Evolutionary conservation across 2,329 filamentous ascomycete genomes (phyloP).

Genomic region (Arthroderma sp.): DNA sequence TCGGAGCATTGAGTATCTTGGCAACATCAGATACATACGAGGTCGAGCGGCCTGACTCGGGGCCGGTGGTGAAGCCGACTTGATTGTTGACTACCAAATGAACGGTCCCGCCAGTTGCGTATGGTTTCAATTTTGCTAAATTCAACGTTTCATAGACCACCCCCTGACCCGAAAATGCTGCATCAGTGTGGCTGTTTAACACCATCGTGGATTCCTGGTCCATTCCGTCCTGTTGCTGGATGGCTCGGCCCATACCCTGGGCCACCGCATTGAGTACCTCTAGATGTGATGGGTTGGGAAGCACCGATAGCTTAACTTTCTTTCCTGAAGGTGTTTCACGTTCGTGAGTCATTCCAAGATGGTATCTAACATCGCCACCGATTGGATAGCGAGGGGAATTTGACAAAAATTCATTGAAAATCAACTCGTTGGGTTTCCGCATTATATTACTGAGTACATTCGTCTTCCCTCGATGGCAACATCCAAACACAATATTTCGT

Average conservation of each 20-base stretch:
- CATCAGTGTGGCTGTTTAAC: constrained; percentile 90
- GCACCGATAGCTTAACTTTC: constrained; percentile 95
- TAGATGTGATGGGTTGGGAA: constrained; percentile 95
- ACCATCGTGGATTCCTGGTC: constrained; percentile 89
- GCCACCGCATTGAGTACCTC: constrained; percentile 98
- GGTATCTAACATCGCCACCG: constrained; percentile 98
- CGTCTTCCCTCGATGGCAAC: constrained; percentile 96
- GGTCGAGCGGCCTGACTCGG: constrained; percentile 90
- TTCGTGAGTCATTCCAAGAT: constrained; percentile 99
- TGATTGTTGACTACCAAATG: constrained; percentile 99
- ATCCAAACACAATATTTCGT: constrained; percentile 98
- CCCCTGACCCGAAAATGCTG: constrained; percentile 90
- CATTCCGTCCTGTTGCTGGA: constrained; percentile 97
- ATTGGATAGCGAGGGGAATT: constrained; percentile 82
- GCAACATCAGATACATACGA: constrained; percentile 99
- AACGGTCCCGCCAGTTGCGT: constrained; percentile 93
- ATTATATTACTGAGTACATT: constrained; percentile 98
- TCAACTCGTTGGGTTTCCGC: constrained; percentile 97
- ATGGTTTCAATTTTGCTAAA: constrained; percentile 88
- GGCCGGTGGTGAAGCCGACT: constrained; percentile 98
- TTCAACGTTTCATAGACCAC: constrained; percentile 97
- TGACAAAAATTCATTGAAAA: constrained; percentile 96
- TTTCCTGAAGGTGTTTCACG: constrained; percentile 95
- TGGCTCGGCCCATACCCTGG: constrained; percentile 89
- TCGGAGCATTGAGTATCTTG: constrained; percentile 94